Conservation (phyloP, 768 basidiomycete species). For the Tephrocybe rancida region DNA sequence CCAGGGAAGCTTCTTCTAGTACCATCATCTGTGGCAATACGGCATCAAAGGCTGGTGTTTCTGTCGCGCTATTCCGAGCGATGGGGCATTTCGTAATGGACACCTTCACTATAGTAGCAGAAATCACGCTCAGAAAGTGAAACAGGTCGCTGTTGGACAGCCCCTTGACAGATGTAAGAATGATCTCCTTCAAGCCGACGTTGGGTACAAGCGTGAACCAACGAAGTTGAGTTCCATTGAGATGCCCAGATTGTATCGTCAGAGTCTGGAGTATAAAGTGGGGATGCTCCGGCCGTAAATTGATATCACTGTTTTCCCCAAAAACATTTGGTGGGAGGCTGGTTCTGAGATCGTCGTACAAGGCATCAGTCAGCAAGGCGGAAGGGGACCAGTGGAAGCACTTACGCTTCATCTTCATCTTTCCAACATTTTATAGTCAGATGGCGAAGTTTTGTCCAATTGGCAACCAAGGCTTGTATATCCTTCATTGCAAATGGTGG, state of each 20-base stretch:
- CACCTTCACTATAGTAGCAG: background rate
- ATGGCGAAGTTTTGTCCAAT: background rate
- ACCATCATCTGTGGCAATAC: too few species aligned
- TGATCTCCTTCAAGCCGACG: background rate
- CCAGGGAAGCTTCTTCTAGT: too few species aligned
- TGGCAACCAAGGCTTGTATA: background rate
- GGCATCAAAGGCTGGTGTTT: too few species aligned
- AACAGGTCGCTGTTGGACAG: background rate
- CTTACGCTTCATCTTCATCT: background rate
- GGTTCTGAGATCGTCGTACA: too few species aligned
- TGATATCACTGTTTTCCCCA: too few species aligned
- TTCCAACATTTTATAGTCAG: background rate
- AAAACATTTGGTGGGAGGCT: too few species aligned
- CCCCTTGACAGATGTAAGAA: background rate
- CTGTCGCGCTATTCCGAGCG: too few species aligned
- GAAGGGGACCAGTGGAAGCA: too few species aligned
- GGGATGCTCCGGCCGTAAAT: too few species aligned
- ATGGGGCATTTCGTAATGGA: too few species aligned
- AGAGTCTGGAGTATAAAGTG: background rate
- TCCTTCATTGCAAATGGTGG: background rate
- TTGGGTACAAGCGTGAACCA: background rate
- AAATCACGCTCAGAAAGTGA: background rate
- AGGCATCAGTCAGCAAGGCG: too few species aligned
- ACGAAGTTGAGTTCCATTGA: background rate
- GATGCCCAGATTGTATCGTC: background rate